Base-by-base conservation (phyloP, 345 rosid genomes). In the Salix udensis region DNA sequence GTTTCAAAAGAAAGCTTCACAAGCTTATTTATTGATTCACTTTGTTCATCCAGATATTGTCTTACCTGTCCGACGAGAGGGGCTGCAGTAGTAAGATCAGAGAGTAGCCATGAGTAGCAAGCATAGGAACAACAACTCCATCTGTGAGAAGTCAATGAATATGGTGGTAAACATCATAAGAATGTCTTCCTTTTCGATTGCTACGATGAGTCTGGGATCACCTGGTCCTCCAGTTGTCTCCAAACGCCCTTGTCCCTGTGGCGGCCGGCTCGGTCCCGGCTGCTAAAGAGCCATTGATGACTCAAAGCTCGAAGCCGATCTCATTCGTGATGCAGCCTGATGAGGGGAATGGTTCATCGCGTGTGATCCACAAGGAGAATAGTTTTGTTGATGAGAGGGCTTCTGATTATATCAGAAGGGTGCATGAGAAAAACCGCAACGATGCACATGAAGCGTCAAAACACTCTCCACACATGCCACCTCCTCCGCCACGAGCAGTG, bases 121-220 rank as follows among this genome's bases (percentile, higher is more conserved):
- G 21, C 67, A 71, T 26, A 79, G 85, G 50, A 82, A 39, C 77
- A 82, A 67, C 68, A 55, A 84, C 65, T 86, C 94, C 36, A 74
- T 91, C 1, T 72, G 84, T 37, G 87, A 81, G 80, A 84, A 79
- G 11, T 89, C 92, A 34, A 67, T 89, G 86, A 80, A 89, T 82
- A 72, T 89, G 83, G 81, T 81, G 68, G 77, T 75, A 14, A 87
- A 78, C 77, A 82, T 89, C 76, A 58, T 89, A 19, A 89, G 73
- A 73, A 21, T 71, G 58, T 91, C 91, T 18, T 82, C 92, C 24
- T 79, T 89, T 74, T 89, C 89, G 11, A 78, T 91, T 50, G 87
- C 90, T 61, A 79, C 83, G 71, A 74, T 68, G 76, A 83, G 84
- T 78, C 88, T 84, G 30, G 91, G 94, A 30, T 67, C 74, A 5